Evolutionary conservation across 2,329 filamentous ascomycete species (phyloP).

Genomic region (Pseudogymnoascus sp.): DNA sequence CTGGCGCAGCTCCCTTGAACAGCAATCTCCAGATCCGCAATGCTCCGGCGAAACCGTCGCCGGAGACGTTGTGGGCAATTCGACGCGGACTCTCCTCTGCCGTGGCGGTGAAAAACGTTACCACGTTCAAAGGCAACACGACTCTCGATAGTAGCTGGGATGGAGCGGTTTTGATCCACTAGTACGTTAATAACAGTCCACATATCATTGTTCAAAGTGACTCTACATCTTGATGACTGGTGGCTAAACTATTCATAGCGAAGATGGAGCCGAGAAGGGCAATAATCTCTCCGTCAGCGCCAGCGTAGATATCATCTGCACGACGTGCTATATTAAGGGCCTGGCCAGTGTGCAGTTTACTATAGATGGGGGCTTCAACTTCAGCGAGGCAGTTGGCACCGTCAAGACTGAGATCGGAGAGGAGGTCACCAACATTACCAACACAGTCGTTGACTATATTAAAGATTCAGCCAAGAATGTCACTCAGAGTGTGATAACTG

Average conservation of each 20-base stretch:
- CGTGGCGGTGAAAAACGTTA: conserved; percentile 21
- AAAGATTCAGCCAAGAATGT: conserved; percentile 22
- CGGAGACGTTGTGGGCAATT: conserved; percentile 23
- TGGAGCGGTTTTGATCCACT: conserved; percentile 34
- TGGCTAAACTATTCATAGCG: conserved; percentile 3
- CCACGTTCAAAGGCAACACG: conserved; percentile 28
- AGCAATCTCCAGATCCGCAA: conserved; percentile 24
- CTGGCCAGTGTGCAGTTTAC: conserved; percentile 38
- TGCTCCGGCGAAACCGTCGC: conserved; percentile 18
- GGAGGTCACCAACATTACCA: conserved; percentile 33
- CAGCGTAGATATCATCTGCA: conserved; percentile 40
- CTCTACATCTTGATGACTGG: neutral
- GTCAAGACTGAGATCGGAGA: conserved; percentile 31
- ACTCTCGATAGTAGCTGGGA: conserved; percentile 38
- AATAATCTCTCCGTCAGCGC: conserved; percentile 23
- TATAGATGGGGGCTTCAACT: conserved; percentile 38
- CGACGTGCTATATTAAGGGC: conserved; percentile 47
- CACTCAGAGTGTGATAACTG: conserved; percentile 22
- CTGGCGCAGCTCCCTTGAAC: conserved; percentile 7
- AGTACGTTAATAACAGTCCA: conserved; percentile 22
- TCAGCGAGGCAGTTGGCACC: conserved; percentile 31
- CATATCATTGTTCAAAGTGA: conserved; percentile 11
- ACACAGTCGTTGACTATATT: conserved; percentile 26
- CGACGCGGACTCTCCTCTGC: conserved; percentile 21
- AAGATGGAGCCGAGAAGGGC: conserved; percentile 16